Evolutionary conservation across 192 early-diverging fungal species (phyloP), one percentile per base, ranked within the genome.

Genomic region (Backusella australiensis): DNA sequence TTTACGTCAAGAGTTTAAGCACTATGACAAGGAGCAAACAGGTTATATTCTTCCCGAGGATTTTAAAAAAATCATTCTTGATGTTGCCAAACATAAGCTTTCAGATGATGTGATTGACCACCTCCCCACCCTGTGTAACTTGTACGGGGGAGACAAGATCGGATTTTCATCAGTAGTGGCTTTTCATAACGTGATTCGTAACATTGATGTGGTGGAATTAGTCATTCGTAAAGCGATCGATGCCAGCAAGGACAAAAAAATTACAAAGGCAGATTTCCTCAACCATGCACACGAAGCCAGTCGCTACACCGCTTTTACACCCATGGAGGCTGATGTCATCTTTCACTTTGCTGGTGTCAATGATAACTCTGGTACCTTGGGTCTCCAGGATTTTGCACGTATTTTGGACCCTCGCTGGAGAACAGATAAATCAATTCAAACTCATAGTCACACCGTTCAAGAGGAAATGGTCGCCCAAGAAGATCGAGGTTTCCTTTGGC

Each of bases 281-380:
- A 75, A 84, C 41, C 78, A 85, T 8, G 90, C 89, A 19, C 83
- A 89, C 19, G 77, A 86, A 68, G 77, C 87, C 42, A 83, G 86
- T 21, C 82, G 89, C 0, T 93, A 87, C 80, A 85, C 89, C 8
- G 36, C 87, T 11, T 87, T 91, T 77, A 93, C 90, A 3, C 91
- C 91, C 29, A 91, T 93, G 90, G 91, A 93, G 79, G 88, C 90
- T 56, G 89, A 93, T 77, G 89, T 90, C 39, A 85, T 91, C 52
- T 93, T 91, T 84, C 86, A 90, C 73, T 87, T 93, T 77, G 91
- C 91, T 69, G 83, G 87, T 34, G 74, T 88, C 15, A 83, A 84
- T 23, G 86, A 84, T 73, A 44, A 83, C 26, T 81, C 82, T 8
- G 86, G 85, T 77, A 84, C 82, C 63, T 67, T 90, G 42, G 67